Base-by-base conservation (phyloP, 768 basidiomycete genomes). In the Psilocybe azurescens region DNA sequence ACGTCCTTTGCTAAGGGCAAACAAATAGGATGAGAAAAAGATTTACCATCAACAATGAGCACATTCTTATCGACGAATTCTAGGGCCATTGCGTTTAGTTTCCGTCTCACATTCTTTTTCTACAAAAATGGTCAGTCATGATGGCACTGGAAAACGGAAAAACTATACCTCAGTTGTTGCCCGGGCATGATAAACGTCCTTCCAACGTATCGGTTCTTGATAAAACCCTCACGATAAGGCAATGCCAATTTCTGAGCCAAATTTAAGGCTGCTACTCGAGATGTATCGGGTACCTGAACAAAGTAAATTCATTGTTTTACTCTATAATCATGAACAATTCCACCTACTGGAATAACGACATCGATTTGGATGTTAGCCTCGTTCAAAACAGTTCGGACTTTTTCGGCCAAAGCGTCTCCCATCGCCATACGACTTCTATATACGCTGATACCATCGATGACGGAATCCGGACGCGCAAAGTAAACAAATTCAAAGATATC, bases 151-250 rank as follows among this genome's bases (percentile, higher is more conserved):
- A 1, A 52, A 14, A 33, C 5, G 28, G 52, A 55, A 51, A 58
- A 10, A 49, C 16, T 18, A 60, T 64, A 87, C 93, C 95, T 87
- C 89, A 94, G 91, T 74, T 94, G 91, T 73, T 99, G 97, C 24
- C 97, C 97, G 7, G 97, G 97, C 97, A 99, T 99, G 77, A 99
- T 99, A 74, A 99, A 99, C 0, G 97, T 99, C 66, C 97, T 81
- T 3, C 96, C 97, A 33, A 99, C 95, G 77, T 99, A 99, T 36
- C 97, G 88, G 75, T 99, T 99, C 81, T 99, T 99, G 68, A 99
- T 88, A 74, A 99, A 99, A 1, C 97, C 97, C 78, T 99, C 97
- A 50, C 97, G 87, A 75, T 99, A 99, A 3, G 97, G 97, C 33
- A 99, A 79, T 6, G 84, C 73, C 47, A 99, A 81, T 69, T 89